Conservation (phyloP, 495 filamentous ascomycete species). For the Staphylotrichum longicolle region DNA sequence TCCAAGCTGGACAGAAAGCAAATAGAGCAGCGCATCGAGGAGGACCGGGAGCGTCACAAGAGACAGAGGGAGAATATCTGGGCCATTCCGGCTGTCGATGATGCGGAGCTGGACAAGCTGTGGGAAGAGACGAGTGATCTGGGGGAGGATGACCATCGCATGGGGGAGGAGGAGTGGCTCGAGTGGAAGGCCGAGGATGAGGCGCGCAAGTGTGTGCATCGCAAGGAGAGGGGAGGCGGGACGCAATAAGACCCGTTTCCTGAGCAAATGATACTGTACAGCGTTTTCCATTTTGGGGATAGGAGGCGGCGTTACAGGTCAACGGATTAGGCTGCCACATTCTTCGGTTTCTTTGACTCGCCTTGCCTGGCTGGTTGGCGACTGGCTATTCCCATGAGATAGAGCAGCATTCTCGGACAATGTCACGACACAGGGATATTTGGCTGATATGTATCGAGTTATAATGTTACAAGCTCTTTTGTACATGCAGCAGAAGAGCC, state of each 20-base stretch:
- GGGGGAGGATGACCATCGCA: slow-evolving; percentile 76
- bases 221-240: slow-evolving; percentile 17
- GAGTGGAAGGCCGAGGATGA: slow-evolving; percentile 43
- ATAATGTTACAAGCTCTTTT: slow-evolving; percentile 39
- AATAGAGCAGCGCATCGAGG: slow-evolving; percentile 93
- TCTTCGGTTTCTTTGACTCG: too few species aligned
- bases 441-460: slow-evolving; percentile 24
- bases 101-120: slow-evolving; percentile 61
- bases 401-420: not conserved
- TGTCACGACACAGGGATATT: not conserved
- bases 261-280: not conserved
- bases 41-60: slow-evolving; percentile 95
- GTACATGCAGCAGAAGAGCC: slow-evolving; percentile 31
- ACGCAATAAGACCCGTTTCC: not conserved
- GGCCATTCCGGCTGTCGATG: slow-evolving; percentile 67
- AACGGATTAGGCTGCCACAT: not conserved
- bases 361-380: too few species aligned
- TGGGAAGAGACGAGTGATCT: slow-evolving; percentile 80
- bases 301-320: slow-evolving; percentile 1
- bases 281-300: not conserved
- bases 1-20: slow-evolving; percentile 70
- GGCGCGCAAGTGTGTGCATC: slow-evolving; percentile 24
- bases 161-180: slow-evolving; percentile 67
- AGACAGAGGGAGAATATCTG: slow-evolving; percentile 83
- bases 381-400: too few species aligned